Evolutionary conservation across 495 filamentous ascomycete genomes (phyloP), one percentile per base, ranked within the genome.

Genomic region (Evansstolkia leycettana): DNA sequence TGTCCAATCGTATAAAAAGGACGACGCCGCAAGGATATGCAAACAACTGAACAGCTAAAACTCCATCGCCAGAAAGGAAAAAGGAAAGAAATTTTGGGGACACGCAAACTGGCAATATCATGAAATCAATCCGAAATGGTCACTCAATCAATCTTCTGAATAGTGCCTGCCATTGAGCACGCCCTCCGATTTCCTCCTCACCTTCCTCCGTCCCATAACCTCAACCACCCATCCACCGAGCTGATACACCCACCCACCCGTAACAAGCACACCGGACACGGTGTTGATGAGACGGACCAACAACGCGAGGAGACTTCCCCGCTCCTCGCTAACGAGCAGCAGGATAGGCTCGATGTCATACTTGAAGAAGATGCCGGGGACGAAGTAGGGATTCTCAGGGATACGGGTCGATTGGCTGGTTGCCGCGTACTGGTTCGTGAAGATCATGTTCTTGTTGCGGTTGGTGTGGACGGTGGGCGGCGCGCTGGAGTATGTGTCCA

Each of bases 341-440:
- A 85, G 54, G 47, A 99, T 89, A 3, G 90, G 90, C 73, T 99
- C 90, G 52, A 99, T 95, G 58, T 96, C 89, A 55, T 89, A 99
- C 66, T 96, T 96, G 70, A 99, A 86, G 59, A 94, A 99, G 45
- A 99, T 82, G 8, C 92, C 92, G 1, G 90, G 90, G 5, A 93
- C 73, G 27, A 58, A 39, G 40, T 40, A 54, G 6, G 66, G 63
- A 39, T 66, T 75, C 54, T 93, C 82, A 36, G 65, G 58, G 26
- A 95, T 65, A 6, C 63, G 45, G 34, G 73, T 70, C 36, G 70
- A 76, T 57, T 94, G 85, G 46, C 84, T 80, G 0, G 88, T 96
- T 0, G 92, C 90, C 27, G 88, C 90, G 69, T 99, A 99, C 56
- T 99, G 90, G 65, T 99, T 96, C 15, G 90, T 96, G 61, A 79